phyloP scores from a whole-genome alignment of 2,329 filamentous ascomycete genomes.

The Apiospora saccharicola region DNA sequence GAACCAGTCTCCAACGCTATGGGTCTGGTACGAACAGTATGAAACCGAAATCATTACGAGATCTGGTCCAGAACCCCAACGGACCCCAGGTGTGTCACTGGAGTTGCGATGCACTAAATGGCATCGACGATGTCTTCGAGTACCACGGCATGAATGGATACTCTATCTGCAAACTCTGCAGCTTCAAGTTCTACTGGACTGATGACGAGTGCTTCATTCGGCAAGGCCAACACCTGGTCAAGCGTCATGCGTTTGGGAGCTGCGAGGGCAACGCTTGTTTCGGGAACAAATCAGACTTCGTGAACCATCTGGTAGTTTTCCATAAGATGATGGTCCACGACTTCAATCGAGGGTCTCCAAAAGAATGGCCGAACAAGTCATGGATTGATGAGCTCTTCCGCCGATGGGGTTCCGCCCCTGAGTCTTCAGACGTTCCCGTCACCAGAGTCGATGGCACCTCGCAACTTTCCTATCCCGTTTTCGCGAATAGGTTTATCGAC shows the following conservation, averaged over 20 bases:
- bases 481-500: neutral
- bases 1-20: neutral
- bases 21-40: neutral
- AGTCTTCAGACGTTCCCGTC: neutral
- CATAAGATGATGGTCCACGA: constrained; percentile 16
- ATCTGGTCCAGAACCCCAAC: neutral
- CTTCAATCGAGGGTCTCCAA: constrained; percentile 8
- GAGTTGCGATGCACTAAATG: constrained; percentile 10
- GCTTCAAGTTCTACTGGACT: constrained; percentile 25
- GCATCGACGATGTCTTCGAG: constrained; percentile 23
- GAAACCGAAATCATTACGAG: neutral
- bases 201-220: constrained; percentile 24
- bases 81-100: constrained; percentile 13
- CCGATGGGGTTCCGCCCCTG: constrained; percentile 19
- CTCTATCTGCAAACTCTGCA: constrained; percentile 16
- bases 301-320: neutral
- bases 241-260: constrained; percentile 6
- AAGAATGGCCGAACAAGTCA: neutral
- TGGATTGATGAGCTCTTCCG: constrained; percentile 19
- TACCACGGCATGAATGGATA: neutral
- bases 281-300: neutral
- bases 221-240: constrained; percentile 23
- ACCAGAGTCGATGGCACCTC: neutral
- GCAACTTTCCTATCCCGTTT: neutral
- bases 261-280: neutral